Evolutionary conservation across 2,329 filamentous ascomycete species (phyloP).

Genomic region (Paecilomyces variotii): DNA sequence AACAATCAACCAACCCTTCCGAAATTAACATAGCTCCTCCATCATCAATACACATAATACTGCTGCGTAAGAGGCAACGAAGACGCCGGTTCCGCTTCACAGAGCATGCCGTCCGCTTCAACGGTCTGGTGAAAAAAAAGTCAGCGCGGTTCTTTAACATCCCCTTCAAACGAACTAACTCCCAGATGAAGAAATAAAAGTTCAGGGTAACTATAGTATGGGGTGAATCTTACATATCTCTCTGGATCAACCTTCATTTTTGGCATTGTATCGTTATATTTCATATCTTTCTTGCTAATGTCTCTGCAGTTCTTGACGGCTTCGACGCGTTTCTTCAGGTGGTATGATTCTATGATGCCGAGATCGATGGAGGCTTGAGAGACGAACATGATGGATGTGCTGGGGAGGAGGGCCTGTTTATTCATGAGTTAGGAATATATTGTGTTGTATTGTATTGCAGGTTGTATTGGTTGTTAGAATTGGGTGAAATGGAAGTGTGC

Average conservation of each 20-base stretch:
- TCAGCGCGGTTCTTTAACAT: background rate
- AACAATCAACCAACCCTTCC: too few relatives aligned
- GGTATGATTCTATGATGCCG: slow-evolving; percentile 63
- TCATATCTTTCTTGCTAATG: slow-evolving; percentile 81
- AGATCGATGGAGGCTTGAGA: slow-evolving; percentile 61
- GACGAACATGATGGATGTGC: slow-evolving; percentile 73
- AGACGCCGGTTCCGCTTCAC: slow-evolving; percentile 63
- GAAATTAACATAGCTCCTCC: background rate
- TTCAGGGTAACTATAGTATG: too few relatives aligned
- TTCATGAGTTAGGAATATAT: background rate
- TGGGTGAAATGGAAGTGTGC: background rate
- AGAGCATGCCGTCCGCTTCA: slow-evolving; percentile 71
- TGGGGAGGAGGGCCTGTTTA: slow-evolving; percentile 53
- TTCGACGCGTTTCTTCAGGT: slow-evolving; percentile 70
- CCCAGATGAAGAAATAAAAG: too few relatives aligned
- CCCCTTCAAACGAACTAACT: background rate
- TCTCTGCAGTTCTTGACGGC: slow-evolving; percentile 67
- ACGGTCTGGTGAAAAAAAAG: slow-evolving; percentile 45
- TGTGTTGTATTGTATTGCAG: background rate
- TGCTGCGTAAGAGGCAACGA: slow-evolving; percentile 67
- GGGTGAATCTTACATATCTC: slow-evolving; percentile 52
- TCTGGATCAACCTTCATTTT: slow-evolving; percentile 89
- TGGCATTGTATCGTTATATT: slow-evolving; percentile 74
- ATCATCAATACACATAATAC: slow-evolving; percentile 67
- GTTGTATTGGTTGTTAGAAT: background rate